Base-by-base conservation (phyloP, 1,284 basidiomycete genomes). In the Microbotryum saponariae region DNA sequence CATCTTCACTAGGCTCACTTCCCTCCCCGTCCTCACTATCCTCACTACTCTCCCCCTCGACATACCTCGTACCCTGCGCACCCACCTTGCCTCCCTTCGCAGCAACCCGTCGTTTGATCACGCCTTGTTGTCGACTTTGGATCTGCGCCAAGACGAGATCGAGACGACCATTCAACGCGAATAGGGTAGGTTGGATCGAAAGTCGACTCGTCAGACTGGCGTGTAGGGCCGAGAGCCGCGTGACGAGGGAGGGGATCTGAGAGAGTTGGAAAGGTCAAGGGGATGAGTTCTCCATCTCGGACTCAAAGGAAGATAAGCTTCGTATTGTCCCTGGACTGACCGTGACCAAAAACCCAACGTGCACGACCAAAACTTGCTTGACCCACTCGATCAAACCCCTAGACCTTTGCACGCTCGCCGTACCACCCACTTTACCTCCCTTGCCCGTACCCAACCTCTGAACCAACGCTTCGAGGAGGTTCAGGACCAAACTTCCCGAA, bases 331-430 rank as follows among this genome's bases (percentile, higher is more conserved):
- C 31, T 31, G 7, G 31, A 63, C 61, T 71, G 70, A 92, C 91
- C 50, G 92, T 93, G 86, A 98, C 90, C 58, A 99, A 82, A 77
- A 97, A 88, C 2, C 87, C 88, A 61, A 91, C 88, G 74, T 97
- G 92, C 49, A 91, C 82, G 31, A 87, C 82, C 59, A 99, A 78
- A 4, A 91, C 88, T 12, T 86, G 86, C 75, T 87, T 87, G 56
- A 97, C 83, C 96, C 96, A 99, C 58, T 82, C 82, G 56, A 97
- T 82, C 31, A 97, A 80, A n/a, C 87, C 91, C 64, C 90, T 79
- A 74, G 92, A 89, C 50, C 91, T 85, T 73, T 88, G 89, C 51
- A 91, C 86, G 25, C 61, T 63, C 9, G 68, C 65, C 44, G 59
- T 59, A 33, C 85, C 89, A 0, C 84, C 85, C 3, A 88, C 88